Conservation (phyloP, 768 basidiomycete genomes). For the Boletus sensibilis region DNA sequence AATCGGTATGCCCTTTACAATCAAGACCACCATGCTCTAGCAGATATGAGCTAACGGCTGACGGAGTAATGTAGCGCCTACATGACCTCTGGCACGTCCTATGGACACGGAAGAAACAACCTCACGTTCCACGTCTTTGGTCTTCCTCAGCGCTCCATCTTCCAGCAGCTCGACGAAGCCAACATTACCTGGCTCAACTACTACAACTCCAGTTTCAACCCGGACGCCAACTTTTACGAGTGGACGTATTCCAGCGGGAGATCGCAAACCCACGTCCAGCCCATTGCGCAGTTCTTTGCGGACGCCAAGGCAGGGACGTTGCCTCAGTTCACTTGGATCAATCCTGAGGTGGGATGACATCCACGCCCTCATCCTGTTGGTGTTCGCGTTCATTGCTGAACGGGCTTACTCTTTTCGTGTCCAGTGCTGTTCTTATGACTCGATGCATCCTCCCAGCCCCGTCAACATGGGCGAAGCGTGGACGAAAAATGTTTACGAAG, state of each 20-base stretch:
- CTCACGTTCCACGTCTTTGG: slow-evolving; percentile 15
- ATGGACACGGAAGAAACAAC: slow-evolving; percentile 25
- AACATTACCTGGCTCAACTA: slow-evolving; percentile 28
- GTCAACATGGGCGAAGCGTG: slow-evolving; percentile 27
- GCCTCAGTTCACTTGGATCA: slow-evolving; percentile 29
- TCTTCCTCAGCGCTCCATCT: slow-evolving; percentile 28
- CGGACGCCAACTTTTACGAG: slow-evolving; percentile 22
- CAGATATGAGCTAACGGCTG: not conserved
- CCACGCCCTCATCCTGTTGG: too few species aligned
- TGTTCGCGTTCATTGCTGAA: not conserved
- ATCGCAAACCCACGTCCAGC: slow-evolving; percentile 14
- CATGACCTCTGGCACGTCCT: slow-evolving; percentile 27
- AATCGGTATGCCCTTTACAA: slow-evolving; percentile 15
- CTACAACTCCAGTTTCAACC: slow-evolving; percentile 29
- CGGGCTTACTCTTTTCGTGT: not conserved
- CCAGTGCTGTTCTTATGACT: slow-evolving; percentile 25
- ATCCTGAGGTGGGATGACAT: slow-evolving; percentile 22
- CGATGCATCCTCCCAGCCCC: slow-evolving; percentile 29
- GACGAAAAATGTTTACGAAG: slow-evolving; percentile 25
- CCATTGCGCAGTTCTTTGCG: slow-evolving; percentile 16
- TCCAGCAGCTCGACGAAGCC: slow-evolving; percentile 27
- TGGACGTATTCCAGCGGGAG: slow-evolving; percentile 22
- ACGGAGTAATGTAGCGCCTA: slow-evolving; percentile 15
- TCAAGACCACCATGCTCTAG: not conserved
- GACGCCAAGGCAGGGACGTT: slow-evolving; percentile 24